Percentiles rank a stretch among this genome's conserved stretches.
Evolutionary conservation across 371 early-diverging fungal species (phyloP).

Genomic region (Phascolomyces articulosus): DNA sequence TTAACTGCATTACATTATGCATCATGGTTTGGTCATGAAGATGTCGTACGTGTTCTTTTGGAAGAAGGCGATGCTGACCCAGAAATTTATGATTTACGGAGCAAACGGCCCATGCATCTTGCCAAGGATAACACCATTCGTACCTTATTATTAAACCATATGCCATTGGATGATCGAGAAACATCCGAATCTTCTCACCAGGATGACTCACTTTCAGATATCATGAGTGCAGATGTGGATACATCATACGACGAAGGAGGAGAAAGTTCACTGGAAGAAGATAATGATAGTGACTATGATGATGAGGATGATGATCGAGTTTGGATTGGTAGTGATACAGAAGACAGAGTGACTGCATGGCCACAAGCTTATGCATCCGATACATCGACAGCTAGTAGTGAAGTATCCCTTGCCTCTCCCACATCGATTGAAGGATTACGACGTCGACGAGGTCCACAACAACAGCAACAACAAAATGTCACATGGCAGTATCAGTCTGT

Average conservation of each 20-base stretch:
- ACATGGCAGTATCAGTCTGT: not conserved
- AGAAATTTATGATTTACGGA: conserved; percentile 29
- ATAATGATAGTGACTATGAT: conserved; percentile 4
- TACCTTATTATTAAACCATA: conserved; percentile 18
- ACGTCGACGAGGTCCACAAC: conserved; percentile 15
- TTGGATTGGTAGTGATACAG: conserved; percentile 31
- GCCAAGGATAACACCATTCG: conserved; percentile 22
- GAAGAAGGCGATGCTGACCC: conserved; percentile 32
- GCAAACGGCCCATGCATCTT: conserved; percentile 32
- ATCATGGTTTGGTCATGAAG: conserved; percentile 20
- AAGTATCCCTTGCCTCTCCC: not conserved
- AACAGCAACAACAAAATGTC: conserved; percentile 17
- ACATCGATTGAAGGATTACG: conserved; percentile 16
- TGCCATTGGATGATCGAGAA: conserved; percentile 17
- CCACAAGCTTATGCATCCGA: conserved; percentile 26
- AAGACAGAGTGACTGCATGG: conserved; percentile 7
- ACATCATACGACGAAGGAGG: conserved; percentile 30
- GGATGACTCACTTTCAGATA: conserved; percentile 27
- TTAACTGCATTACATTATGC: conserved; percentile 29
- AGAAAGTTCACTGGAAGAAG: conserved; percentile 1
- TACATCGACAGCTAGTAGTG: conserved; percentile 21
- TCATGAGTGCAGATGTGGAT: conserved; percentile 40
- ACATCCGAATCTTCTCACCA: conserved; percentile 14
- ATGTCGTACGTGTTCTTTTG: conserved; percentile 27
- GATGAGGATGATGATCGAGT: conserved; percentile 20